Evolutionary conservation across 139 green algal genomes (phyloP).

Genomic region (Chlamydomonas applanata): DNA sequence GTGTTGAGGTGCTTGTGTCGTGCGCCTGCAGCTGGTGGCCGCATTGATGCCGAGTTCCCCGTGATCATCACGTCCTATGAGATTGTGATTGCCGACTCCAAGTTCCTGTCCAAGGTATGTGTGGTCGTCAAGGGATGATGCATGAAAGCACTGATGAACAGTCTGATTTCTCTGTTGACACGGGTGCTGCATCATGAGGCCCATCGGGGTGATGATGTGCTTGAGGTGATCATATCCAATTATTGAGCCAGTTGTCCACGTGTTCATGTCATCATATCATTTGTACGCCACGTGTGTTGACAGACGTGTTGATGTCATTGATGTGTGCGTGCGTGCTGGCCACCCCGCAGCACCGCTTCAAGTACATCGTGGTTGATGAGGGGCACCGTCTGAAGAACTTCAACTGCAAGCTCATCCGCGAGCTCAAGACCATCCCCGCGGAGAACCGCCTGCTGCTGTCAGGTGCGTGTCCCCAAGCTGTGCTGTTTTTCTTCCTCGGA

Average conservation of each 20-base stretch:
- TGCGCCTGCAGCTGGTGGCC: neutral
- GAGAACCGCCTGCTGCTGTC: conserved; percentile 94
- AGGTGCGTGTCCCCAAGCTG: conserved; percentile 41
- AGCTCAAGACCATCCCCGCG: conserved; percentile 75
- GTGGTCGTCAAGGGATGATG: neutral
- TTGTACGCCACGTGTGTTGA: no score
- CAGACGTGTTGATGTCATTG: neutral
- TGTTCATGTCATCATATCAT: no score
- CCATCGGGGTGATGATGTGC: no score
- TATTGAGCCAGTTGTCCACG: no score
- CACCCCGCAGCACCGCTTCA: conserved; percentile 54
- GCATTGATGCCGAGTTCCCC: conserved; percentile 66
- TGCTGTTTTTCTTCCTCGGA: conserved; percentile 6
- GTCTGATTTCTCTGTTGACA: no score
- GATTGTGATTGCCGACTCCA: conserved; percentile 87
- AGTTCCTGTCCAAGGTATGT: conserved; percentile 62
- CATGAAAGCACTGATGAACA: no score
- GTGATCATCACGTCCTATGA: conserved; percentile 94
- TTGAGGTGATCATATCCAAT: no score
- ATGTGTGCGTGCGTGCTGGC: neutral
- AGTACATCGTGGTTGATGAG: conserved; percentile 93
- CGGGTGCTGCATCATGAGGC: no score
- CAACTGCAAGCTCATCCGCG: conserved; percentile 89
- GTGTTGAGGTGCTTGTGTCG: neutral
- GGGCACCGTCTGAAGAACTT: conserved; percentile 98